These are phyloP conservation scores for Bipolaris victoriae DNA, from an alignment of 2,329 filamentous ascomycete genomes.

Conservation along the genomic window DNA sequence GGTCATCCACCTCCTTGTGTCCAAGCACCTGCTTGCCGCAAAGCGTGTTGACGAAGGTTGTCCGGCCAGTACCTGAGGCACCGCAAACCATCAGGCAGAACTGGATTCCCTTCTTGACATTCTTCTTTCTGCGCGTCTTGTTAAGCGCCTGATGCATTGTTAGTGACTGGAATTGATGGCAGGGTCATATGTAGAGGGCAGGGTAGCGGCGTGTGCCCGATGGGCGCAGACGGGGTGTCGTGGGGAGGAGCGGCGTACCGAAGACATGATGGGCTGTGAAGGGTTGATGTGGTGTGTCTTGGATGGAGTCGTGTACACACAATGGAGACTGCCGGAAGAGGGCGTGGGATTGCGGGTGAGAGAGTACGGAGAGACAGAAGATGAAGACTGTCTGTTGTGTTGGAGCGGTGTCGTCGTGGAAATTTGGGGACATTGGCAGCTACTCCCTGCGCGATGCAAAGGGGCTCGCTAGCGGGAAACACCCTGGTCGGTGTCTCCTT, in stretches of 20 bases:
- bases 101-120: conserved; percentile 99
- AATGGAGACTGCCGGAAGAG: conserved; percentile 27
- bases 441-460: conserved; percentile 49
- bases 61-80: conserved; percentile 96
- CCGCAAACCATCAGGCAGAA: conserved; percentile 99
- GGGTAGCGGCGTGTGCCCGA: conserved; percentile 29
- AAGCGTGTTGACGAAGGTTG: conserved; percentile 99
- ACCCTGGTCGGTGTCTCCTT: conserved; percentile 42
- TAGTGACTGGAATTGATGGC: conserved; percentile 33
- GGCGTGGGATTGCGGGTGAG: conserved; percentile 28
- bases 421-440: conserved; percentile 50
- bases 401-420: conserved; percentile 43
- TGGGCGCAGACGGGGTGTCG: conserved; percentile 27
- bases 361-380: conserved; percentile 9
- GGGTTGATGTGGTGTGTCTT: conserved; percentile 28
- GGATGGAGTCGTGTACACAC: conserved; percentile 25
- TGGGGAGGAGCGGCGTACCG: conserved; percentile 42
- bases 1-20: conserved; percentile 92
- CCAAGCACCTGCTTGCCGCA: conserved; percentile 91
- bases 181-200: conserved; percentile 20
- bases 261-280: conserved; percentile 44
- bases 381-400: conserved; percentile 34
- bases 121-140: conserved; percentile 99
- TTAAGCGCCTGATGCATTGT: conserved; percentile 59
- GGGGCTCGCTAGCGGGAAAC: conserved; percentile 47